Percentiles rank a stretch among this genome's conserved stretches.
Conservation (phyloP, 305 asterid species). For the Solanum hybrid region DNA sequence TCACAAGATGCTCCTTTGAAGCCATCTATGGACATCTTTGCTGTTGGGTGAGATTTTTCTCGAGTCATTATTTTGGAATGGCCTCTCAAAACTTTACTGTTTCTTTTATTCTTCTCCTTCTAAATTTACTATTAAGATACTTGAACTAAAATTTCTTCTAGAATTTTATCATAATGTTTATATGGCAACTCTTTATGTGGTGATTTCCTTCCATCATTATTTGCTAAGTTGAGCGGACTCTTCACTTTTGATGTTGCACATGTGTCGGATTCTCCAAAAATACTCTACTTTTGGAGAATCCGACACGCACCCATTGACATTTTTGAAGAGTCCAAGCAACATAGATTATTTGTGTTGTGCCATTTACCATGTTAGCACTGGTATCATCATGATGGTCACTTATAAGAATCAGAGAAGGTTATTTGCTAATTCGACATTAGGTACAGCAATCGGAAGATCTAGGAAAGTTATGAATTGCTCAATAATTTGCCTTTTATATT, state of each 20-base stretch:
- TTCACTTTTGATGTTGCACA: not conserved
- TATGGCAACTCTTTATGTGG: not conserved
- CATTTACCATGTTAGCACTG: not conserved
- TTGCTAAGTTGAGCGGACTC: not conserved
- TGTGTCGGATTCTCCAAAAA: not conserved
- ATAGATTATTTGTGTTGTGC: not conserved
- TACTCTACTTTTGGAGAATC: not conserved
- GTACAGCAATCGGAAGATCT: not conserved
- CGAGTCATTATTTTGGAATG: slow-evolving; percentile 5
- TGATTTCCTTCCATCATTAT: not conserved
- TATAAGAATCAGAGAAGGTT: not conserved
- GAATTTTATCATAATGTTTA: not conserved
- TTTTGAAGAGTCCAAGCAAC: not conserved
- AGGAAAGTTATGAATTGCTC: not conserved
- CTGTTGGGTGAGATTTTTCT: slow-evolving; percentile 78
- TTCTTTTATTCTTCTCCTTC: not conserved
- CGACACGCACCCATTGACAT: not conserved
- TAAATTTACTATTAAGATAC: not conserved
- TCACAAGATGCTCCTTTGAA: slow-evolving; percentile 74
- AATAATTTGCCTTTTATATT: not conserved
- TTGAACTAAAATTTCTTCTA: not conserved
- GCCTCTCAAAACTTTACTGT: not conserved
- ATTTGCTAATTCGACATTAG: not conserved
- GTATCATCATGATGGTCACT: not conserved
- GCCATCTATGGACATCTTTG: slow-evolving; percentile 92